Evolutionary conservation across 306 rosid species (phyloP), one percentile per base, ranked within the genome.

Genomic region (Trichosanthes cucumerina): DNA sequence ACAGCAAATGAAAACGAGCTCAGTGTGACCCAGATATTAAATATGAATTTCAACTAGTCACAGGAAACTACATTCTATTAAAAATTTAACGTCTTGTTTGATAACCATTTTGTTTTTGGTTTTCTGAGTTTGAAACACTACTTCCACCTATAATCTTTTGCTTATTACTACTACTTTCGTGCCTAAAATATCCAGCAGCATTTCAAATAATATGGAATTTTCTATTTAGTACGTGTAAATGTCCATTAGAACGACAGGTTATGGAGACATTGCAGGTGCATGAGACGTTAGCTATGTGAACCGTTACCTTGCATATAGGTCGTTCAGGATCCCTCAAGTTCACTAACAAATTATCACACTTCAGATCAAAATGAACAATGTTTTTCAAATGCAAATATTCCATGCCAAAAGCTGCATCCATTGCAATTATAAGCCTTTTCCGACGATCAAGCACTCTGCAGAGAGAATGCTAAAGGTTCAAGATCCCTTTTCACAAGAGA

Each of bases 351-450:
- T 96, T 96, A 84, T 92, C 99, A 85, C 97, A 86, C 82, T 96
- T 96, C 86, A 96, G 83, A 89, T 96, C 99, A 84, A 96, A 92
- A 85, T 96, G 98, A 66, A 96, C 97, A 81, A 96, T 88, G 78
- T 84, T 96, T 87, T 90, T 96, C 85, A 90, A 81, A 81, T 96
- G 98, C 88, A 96, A 85, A 90, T 96, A 96, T 81, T 96, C 98
- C 99, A 96, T 96, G 77, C 99, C 99, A 38, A 92, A 92, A 79
- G 99, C 98, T 10, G 97, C 92, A 86, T 92, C 98, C 96, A 89
- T 92, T 63, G 96, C 93, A 41, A 96, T 88, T 54, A 88, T 80
- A 75, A 96, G 86, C 91, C 93, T 87, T 81, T 88, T 96, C 77
- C 90, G 93, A 77, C 93, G 94, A 53, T 96, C 98, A 79, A 92